Evolutionary conservation across 768 basidiomycete species (phyloP).

Genomic region (Termitomyces sp.): DNA sequence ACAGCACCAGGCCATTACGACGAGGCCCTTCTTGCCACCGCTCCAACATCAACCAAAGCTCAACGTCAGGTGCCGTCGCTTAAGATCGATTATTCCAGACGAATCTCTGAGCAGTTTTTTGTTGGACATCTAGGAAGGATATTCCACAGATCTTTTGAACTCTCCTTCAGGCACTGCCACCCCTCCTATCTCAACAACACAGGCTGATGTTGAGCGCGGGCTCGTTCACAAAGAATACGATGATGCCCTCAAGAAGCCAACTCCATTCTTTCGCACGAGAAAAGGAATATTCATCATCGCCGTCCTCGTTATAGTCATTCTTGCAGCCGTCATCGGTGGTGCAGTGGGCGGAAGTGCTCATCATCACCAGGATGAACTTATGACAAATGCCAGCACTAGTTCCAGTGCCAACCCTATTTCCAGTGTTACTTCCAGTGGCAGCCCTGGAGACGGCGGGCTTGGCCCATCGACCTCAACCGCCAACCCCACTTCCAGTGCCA

Average conservation of each 20-base stretch:
- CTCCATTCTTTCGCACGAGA: slow-evolving; percentile 45
- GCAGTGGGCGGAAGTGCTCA: slow-evolving; percentile 44
- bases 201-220: slow-evolving; percentile 16
- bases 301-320: slow-evolving; percentile 31
- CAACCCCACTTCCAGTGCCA: too few species aligned
- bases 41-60: slow-evolving; percentile 31
- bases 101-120: neutral
- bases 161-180: slow-evolving; percentile 12
- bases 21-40: slow-evolving; percentile 28
- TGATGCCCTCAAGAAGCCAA: slow-evolving; percentile 8
- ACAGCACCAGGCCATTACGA: slow-evolving; percentile 25
- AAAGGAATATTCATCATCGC: slow-evolving; percentile 35
- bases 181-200: slow-evolving; percentile 12
- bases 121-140: slow-evolving; percentile 39
- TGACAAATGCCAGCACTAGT: neutral
- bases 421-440: too few species aligned
- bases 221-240: slow-evolving; percentile 17
- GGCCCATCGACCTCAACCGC: too few species aligned
- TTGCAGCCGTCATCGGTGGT: slow-evolving; percentile 52
- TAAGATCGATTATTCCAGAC: neutral
- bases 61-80: slow-evolving; percentile 28
- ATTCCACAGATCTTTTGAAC: slow-evolving; percentile 42
- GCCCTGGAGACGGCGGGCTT: too few species aligned
- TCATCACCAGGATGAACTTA: neutral
- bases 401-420: neutral